These are phyloP conservation scores for Tetradesmus obliquus DNA, from an alignment of 139 green algal genomes.

Conservation along the genomic window DNA sequence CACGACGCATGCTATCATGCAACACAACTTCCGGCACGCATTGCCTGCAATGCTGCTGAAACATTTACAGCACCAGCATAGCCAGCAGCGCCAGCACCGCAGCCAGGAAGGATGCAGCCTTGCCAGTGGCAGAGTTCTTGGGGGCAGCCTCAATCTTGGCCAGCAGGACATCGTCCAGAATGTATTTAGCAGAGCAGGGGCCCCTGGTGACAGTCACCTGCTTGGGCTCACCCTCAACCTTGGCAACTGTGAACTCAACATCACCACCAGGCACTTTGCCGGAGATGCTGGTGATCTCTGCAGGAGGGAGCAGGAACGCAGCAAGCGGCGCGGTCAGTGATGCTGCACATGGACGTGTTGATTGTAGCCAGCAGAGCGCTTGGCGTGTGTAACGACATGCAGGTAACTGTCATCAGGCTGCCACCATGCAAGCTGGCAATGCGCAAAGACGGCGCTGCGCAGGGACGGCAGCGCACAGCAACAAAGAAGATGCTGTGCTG, in stretches of 20 bases:
- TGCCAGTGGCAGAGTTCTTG: not conserved
- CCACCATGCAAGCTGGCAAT: too few relatives aligned
- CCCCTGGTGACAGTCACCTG: not conserved
- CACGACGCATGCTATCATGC: not conserved
- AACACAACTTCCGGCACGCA: too few relatives aligned
- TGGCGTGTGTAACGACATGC: too few relatives aligned
- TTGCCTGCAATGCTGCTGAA: too few relatives aligned
- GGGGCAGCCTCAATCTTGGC: not conserved
- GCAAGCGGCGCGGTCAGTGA: too few relatives aligned
- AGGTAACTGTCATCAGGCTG: too few relatives aligned
- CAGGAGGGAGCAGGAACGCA: not conserved
- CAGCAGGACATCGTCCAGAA: not conserved
- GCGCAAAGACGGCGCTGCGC: too few relatives aligned
- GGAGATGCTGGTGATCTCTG: not conserved
- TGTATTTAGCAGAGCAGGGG: not conserved
- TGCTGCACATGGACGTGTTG: too few relatives aligned
- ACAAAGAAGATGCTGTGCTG: too few relatives aligned
- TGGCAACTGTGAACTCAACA: not conserved
- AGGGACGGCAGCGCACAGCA: too few relatives aligned
- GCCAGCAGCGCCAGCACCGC: not conserved
- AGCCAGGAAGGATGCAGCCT: not conserved
- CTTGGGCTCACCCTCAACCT: not conserved
- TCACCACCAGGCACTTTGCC: not conserved
- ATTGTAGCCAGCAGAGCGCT: too few relatives aligned
- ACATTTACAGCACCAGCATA: not conserved